Evolutionary conservation across 148 eudicot species (phyloP), one percentile per base, ranked within the genome.

Genomic region (Hydrangea macrophylla): DNA sequence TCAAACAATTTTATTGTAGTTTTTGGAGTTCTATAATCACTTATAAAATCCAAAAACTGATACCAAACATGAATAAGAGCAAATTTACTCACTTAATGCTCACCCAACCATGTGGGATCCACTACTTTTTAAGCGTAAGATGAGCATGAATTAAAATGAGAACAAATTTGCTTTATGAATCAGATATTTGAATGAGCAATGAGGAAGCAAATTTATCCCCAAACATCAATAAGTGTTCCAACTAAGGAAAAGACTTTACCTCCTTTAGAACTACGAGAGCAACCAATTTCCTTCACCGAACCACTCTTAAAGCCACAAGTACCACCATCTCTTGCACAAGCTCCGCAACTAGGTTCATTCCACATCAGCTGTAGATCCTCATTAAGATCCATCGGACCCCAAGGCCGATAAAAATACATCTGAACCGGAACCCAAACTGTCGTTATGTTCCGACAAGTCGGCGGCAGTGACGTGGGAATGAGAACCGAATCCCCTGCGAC

Each of bases 301-400:
- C 64, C 79, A 24, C 28, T 32, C 5, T 39, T 64, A 11, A 81
- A 83, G 37, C 84, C 86, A 69, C 90, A 88, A 57, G 26, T n/a
- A 24, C 83, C 82, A 37, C 83, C 81, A n/a, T 36, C 58, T 39
- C 5, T 0, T 9, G 45, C 72, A 74, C 88, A 88, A 9, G 25
- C 35, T 7, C 69, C 57, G 60, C 93, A 85, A 13, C 11, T 35
- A 15, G 90, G 90, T 12, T 45, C 51, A 20, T 23, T 63, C 93
- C 90, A 88, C 9, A 45, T 27, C 64, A 88, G 32, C 74, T 72
- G 72, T 27, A 87, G 5, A 25, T 58, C 77, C 40, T 62, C 78
- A 39, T 51, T 59, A 56, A 75, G 27, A 62, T 74, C 85, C 68
- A 25, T 55, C n/a, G n/a, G n/a, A 30, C 79, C 62, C 74, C 74